Percentiles rank a stretch among this genome's conserved stretches.
Evolutionary conservation across 768 basidiomycete species (phyloP).

Genomic region (Mycena haematopus): DNA sequence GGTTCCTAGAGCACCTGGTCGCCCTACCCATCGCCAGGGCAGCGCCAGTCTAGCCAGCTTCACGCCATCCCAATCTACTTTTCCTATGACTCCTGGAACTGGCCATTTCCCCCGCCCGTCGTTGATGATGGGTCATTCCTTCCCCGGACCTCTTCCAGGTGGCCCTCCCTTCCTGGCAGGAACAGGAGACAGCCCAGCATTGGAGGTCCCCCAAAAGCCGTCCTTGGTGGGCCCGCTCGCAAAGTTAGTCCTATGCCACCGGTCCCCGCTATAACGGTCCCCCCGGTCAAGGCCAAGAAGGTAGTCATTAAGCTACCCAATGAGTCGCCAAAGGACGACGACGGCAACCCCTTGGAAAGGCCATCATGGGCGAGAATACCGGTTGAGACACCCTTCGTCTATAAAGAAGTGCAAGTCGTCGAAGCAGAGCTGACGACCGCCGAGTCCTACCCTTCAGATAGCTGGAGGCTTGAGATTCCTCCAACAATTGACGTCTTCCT

Average conservation of each 20-base stretch:
- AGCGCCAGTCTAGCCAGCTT: conserved; percentile 69
- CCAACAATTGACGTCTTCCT: conserved; percentile 79
- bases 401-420: conserved; percentile 32
- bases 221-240: conserved; percentile 78
- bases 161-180: conserved; percentile 60
- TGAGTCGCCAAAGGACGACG: conserved; percentile 58
- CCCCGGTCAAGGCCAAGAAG: conserved; percentile 66
- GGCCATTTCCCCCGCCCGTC: conserved; percentile 61
- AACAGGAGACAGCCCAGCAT: conserved; percentile 76
- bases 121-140: conserved; percentile 49
- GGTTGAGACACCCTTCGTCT: conserved; percentile 41
- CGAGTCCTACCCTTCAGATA: conserved; percentile 70
- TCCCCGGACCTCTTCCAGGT: conserved; percentile 36
- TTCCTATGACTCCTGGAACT: conserved; percentile 68
- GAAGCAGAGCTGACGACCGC: conserved; percentile 49
- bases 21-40: conserved; percentile 61
- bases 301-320: conserved; percentile 73
- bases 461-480: conserved; percentile 63
- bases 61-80: conserved; percentile 60
- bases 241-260: conserved; percentile 73
- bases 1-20: conserved; percentile 56
- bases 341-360: conserved; percentile 48
- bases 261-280: conserved; percentile 34
- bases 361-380: conserved; percentile 70
- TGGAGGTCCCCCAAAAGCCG: conserved; percentile 89